These are phyloP conservation scores for Salinomyces thailandicus DNA, from an alignment of 2,329 filamentous ascomycete species.

Conservation along the genomic window DNA sequence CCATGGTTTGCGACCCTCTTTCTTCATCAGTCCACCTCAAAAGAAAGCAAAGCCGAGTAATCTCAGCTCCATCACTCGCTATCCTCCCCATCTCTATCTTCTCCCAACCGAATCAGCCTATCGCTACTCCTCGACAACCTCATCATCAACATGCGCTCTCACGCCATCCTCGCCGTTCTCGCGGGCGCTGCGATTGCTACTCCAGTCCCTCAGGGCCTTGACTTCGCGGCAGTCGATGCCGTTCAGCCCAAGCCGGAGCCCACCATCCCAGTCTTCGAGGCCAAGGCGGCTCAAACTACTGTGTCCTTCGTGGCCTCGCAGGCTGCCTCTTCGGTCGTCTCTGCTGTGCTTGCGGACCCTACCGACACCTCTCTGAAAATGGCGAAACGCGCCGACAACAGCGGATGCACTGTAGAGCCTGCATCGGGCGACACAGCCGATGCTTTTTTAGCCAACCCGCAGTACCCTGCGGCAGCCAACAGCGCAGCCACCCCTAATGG, in stretches of 20 bases:
- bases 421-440: conserved; percentile 10
- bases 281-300: conserved; percentile 10
- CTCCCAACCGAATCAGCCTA: not conserved
- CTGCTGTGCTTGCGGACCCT: conserved; percentile 13
- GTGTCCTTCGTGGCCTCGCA: conserved; percentile 7
- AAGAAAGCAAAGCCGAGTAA: too few relatives aligned
- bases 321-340: conserved; percentile 11
- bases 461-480: conserved; percentile 10
- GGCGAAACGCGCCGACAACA: conserved; percentile 6
- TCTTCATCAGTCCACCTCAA: too few relatives aligned
- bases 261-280: conserved; percentile 12
- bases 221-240: conserved; percentile 12
- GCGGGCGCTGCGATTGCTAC: conserved; percentile 12
- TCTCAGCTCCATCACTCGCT: not conserved
- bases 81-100: not conserved
- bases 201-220: conserved; percentile 16
- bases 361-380: conserved; percentile 11
- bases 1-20: not conserved
- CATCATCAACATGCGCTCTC: conserved; percentile 10
- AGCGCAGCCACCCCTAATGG: conserved; percentile 8
- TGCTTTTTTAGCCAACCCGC: conserved; percentile 10
- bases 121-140: not conserved
- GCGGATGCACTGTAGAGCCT: conserved; percentile 6
- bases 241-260: conserved; percentile 8
- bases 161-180: conserved; percentile 10